phyloP scores from a whole-genome alignment of 331 rosid genomes.

The Erythrophleum ivorense region DNA sequence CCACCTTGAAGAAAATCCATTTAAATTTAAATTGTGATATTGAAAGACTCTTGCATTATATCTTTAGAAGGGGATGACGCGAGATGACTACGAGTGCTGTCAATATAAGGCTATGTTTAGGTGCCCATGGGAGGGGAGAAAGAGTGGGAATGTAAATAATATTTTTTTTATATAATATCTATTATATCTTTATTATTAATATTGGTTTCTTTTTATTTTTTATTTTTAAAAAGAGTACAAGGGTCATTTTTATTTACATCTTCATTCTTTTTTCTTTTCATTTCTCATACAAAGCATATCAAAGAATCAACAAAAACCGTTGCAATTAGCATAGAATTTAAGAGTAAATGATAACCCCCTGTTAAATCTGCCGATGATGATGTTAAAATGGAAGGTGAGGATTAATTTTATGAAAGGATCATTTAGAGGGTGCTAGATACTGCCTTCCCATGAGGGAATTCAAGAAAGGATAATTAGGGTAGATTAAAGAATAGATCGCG shows the following conservation, averaged over 20 bases:
- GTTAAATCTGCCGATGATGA: background rate
- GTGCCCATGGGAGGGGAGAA: too few relatives aligned
- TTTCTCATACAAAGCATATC: background rate
- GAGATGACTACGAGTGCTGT: conserved; percentile 1
- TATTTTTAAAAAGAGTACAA: too few relatives aligned
- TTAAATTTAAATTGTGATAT: conserved; percentile 17
- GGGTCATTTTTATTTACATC: too few relatives aligned
- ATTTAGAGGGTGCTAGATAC: too few relatives aligned
- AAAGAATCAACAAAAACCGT: conserved; percentile 13
- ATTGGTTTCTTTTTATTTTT: too few relatives aligned
- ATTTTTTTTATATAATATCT: too few relatives aligned
- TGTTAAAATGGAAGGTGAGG: conserved; percentile 5
- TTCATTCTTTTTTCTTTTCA: too few relatives aligned
- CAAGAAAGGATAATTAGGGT: background rate
- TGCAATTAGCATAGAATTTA: background rate
- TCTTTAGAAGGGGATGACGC: background rate
- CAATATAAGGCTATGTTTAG: background rate
- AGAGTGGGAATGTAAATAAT: too few relatives aligned
- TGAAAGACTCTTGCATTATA: conserved; percentile 6
- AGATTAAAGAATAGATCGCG: background rate
- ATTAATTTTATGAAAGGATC: background rate
- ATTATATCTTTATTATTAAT: too few relatives aligned
- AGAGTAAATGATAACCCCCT: background rate
- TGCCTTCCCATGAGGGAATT: too few relatives aligned
- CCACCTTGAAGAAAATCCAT: background rate